A percentile compares a stretch with the other conserved stretches of the same genome.
These are phyloP conservation scores for Radiomyces spectabilis DNA, from an alignment of 192 early-diverging fungal species.

Conservation along the genomic window DNA sequence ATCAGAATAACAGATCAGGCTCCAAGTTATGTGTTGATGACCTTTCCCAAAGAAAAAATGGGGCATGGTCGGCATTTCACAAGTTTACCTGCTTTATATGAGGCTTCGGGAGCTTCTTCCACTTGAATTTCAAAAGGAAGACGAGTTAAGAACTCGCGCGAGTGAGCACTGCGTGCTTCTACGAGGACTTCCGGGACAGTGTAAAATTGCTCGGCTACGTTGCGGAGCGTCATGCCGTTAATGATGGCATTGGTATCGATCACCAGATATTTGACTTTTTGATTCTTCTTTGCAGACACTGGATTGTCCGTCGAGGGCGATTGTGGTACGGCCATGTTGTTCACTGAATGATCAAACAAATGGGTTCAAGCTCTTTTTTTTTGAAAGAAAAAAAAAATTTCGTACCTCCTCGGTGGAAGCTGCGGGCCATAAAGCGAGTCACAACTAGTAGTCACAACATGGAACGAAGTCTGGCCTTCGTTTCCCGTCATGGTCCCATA, in stretches of 20 bases:
- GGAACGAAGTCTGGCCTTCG: too few species aligned
- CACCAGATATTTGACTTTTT: slow-evolving; percentile 34
- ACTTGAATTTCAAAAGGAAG: slow-evolving; percentile 59
- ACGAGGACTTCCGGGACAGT: slow-evolving; percentile 83
- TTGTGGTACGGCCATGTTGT: too few species aligned
- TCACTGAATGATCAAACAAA: too few species aligned
- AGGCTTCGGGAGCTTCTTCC: slow-evolving; percentile 53
- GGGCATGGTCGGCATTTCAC: too few species aligned
- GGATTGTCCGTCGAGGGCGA: too few species aligned
- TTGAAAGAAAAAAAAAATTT: slow-evolving; percentile 4
- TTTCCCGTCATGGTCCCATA: too few species aligned
- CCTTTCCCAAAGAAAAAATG: not conserved
- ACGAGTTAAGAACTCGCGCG: slow-evolving; percentile 50
- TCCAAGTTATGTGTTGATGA: not conserved
- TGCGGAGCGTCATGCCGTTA: slow-evolving; percentile 49
- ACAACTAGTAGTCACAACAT: too few species aligned
- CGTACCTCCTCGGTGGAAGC: too few species aligned
- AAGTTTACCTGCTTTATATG: slow-evolving; percentile 55
- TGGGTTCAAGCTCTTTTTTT: too few species aligned
- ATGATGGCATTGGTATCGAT: slow-evolving; percentile 73
- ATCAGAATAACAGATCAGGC: slow-evolving; percentile 16
- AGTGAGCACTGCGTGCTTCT: slow-evolving; percentile 73
- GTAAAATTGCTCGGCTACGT: slow-evolving; percentile 64
- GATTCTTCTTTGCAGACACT: not conserved
- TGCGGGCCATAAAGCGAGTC: too few species aligned